Evolutionary conservation across 2,329 filamentous ascomycete species (phyloP).

Genomic region (Lachnellula occidentalis): DNA sequence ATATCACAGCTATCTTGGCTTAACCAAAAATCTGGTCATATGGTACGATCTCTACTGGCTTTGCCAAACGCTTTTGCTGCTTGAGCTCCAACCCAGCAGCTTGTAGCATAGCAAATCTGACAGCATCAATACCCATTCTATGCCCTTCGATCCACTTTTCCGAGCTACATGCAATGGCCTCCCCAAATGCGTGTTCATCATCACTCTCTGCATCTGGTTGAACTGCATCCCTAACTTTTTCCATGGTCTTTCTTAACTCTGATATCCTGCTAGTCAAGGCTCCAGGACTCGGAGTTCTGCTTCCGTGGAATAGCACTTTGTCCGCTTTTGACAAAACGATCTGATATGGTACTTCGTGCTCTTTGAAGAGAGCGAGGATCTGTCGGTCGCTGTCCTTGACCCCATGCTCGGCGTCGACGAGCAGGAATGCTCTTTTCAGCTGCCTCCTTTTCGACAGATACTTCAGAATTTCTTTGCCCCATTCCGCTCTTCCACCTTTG

Average conservation of each 20-base stretch:
- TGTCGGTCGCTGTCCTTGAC: conserved; percentile 55
- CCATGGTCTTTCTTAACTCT: conserved; percentile 35
- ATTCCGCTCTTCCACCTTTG: conserved; percentile 52
- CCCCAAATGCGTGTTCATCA: conserved; percentile 43
- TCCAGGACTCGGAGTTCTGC: conserved; percentile 28
- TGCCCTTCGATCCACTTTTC: conserved; percentile 42
- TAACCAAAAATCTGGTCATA: conserved; percentile 23
- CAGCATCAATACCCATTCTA: conserved; percentile 53
- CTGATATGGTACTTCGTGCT: conserved; percentile 56
- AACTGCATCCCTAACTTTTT: conserved; percentile 35
- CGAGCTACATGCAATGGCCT: conserved; percentile 55
- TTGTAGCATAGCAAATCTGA: conserved; percentile 59
- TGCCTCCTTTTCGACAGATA: conserved; percentile 59
- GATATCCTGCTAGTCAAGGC: conserved; percentile 31
- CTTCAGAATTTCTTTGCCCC: conserved; percentile 64
- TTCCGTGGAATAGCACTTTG: conserved; percentile 40
- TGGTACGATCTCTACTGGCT: conserved; percentile 27
- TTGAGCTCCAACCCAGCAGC: conserved; percentile 50
- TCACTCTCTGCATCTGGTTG: conserved; percentile 36
- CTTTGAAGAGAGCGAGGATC: conserved; percentile 50
- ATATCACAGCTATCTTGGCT: not conserved
- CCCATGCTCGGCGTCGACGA: conserved; percentile 59
- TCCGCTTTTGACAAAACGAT: conserved; percentile 64
- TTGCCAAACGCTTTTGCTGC: conserved; percentile 35
- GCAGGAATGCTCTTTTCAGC: conserved; percentile 53